These are phyloP conservation scores for Shiraia bambusicola DNA, from an alignment of 2,329 filamentous ascomycete species.

Conservation along the genomic window DNA sequence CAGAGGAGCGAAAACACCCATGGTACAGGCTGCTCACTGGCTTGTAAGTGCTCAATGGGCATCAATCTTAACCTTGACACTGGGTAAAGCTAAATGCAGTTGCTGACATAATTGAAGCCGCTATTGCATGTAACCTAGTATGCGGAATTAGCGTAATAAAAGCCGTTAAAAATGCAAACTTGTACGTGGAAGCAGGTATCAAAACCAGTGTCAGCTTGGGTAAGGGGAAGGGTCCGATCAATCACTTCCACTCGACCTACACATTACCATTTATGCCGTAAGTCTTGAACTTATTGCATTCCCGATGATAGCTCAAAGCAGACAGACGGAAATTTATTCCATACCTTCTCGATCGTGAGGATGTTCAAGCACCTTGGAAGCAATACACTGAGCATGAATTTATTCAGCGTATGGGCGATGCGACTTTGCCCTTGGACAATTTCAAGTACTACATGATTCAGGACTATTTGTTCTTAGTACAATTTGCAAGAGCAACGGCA, in stretches of 20 bases:
- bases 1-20: constrained; percentile 79
- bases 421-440: constrained; percentile 69
- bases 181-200: constrained; percentile 73
- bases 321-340: constrained; percentile 72
- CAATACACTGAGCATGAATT: constrained; percentile 80
- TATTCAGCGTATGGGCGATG: constrained; percentile 72
- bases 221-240: constrained; percentile 69
- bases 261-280: constrained; percentile 67
- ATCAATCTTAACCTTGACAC: not conserved
- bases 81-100: constrained; percentile 38
- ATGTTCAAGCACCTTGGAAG: constrained; percentile 74
- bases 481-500: constrained; percentile 85
- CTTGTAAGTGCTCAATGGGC: constrained; percentile 65
- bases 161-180: constrained; percentile 68
- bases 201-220: constrained; percentile 64
- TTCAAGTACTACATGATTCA: constrained; percentile 91
- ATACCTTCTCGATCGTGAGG: constrained; percentile 73
- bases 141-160: constrained; percentile 57
- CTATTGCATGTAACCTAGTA: constrained; percentile 73
- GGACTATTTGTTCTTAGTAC: constrained; percentile 84
- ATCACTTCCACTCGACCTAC: constrained; percentile 75
- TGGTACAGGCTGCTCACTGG: constrained; percentile 91
- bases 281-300: constrained; percentile 18
- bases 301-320: not conserved
- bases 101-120: constrained; percentile 43